phyloP scores from a whole-genome alignment of 2,329 filamentous ascomycete genomes.

The Chalaropsis thielavioides region DNA sequence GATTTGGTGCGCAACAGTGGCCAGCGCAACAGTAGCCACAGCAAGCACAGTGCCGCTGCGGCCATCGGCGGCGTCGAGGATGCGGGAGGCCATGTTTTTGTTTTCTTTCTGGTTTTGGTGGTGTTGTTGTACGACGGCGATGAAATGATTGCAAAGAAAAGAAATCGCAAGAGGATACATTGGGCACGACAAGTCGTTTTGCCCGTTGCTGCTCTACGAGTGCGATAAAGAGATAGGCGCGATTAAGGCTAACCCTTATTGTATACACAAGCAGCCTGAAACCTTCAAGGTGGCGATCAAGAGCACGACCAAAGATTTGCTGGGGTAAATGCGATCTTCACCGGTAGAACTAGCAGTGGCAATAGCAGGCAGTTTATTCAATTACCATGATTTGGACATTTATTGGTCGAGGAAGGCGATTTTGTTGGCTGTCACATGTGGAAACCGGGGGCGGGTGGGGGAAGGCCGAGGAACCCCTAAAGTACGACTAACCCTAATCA shows the following conservation, averaged over 20 bases:
- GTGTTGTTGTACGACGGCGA: background rate
- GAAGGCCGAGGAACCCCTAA: background rate
- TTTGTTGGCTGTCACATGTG: too few relatives aligned
- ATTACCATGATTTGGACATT: too few relatives aligned
- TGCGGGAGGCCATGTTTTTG: conserved; percentile 9
- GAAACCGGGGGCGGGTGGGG: too few relatives aligned
- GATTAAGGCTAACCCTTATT: background rate
- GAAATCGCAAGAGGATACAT: background rate
- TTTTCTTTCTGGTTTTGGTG: too few relatives aligned
- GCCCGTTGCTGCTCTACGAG: background rate
- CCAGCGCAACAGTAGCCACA: conserved; percentile 29
- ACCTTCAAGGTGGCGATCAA: background rate
- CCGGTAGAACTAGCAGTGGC: too few relatives aligned
- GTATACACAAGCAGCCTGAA: background rate
- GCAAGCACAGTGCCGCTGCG: conserved; percentile 26
- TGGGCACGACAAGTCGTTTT: background rate
- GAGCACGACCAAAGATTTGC: too few relatives aligned
- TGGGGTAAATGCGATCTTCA: too few relatives aligned
- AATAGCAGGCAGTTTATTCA: too few relatives aligned
- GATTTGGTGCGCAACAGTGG: conserved; percentile 25
- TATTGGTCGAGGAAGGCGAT: too few relatives aligned
- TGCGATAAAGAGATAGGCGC: background rate
- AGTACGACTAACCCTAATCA: background rate
- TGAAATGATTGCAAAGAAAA: background rate
- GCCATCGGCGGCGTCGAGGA: conserved; percentile 11